Base-by-base conservation (phyloP, 1,139 yeast species). In the Kurtzmaniella quercitrusa region DNA sequence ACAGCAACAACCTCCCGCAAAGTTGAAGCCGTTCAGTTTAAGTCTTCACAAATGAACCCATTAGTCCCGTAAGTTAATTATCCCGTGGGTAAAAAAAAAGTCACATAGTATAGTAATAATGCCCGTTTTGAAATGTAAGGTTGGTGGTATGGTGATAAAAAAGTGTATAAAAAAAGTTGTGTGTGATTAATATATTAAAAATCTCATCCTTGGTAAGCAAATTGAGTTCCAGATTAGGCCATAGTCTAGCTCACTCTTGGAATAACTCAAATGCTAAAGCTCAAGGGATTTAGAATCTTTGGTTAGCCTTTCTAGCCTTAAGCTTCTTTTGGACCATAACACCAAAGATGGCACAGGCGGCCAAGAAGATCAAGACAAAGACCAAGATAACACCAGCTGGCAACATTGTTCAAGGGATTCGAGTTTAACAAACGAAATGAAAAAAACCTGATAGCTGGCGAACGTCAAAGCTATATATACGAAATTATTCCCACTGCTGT, bases 371-470 rank as follows among this genome's bases (percentile, higher is more conserved):
- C 55, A 72, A 68, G 53, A 68, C 71, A 61, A 72, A 72, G 52
- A 72, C 78, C 57, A 72, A 63, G 57, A 72, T 72, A 66, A 72
- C 78, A 66, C 78, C 78, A 38, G 76, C 59, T 59, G 78, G 78
- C 47, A 72, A 66, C 78, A 72, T 72, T 55, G 51, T 59, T 47
- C 40, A 42, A 38, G 33, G 7, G 17, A 16, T 14, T 14, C 34
- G 16, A 30, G 34, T 30, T 30, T 12, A 30, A 5, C 15, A 28
- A 35, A 38, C 40, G 28, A 39, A 20, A 38, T 38, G 22, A 39
- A 30, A 35, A 26, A 39, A 37, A 37, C 14, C 23, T 12, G 20
- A 9, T 16, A 14, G 22, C 36, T 21, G 42, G 33, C 39, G 20
- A 26, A 39, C 18, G 33, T 39, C 42, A 42, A 8, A 36, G 22